Conservation (phyloP, 768 basidiomycete species). For the Sarcodon aspratus region DNA sequence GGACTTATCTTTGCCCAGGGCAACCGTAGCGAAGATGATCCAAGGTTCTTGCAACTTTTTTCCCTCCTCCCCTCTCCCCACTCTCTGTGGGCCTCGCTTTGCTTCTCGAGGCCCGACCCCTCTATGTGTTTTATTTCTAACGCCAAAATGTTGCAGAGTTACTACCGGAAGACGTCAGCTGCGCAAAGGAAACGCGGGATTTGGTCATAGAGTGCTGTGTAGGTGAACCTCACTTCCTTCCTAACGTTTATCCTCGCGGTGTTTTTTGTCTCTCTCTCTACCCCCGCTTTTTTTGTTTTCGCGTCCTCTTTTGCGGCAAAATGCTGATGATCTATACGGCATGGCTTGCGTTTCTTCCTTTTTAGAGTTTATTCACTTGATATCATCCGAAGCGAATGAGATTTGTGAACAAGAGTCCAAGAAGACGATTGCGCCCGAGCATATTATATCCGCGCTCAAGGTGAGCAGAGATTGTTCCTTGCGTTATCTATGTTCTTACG, state of each 20-base stretch:
- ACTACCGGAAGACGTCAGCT: constrained; percentile 76
- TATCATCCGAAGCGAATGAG: constrained; percentile 96
- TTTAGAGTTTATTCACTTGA: constrained; percentile 93
- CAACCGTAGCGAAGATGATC: constrained; percentile 97
- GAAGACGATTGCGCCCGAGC: constrained; percentile 98
- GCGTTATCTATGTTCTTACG: constrained; percentile 8
- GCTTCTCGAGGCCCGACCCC: not conserved
- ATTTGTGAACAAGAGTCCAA: constrained; percentile 97
- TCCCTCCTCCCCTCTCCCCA: constrained; percentile 2
- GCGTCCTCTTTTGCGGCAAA: too few species aligned
- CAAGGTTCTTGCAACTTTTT: constrained; percentile 40
- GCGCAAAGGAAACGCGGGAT: constrained; percentile 95
- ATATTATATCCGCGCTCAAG: constrained; percentile 86
- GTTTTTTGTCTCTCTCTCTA: constrained; percentile 7
- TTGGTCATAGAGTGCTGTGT: constrained; percentile 97
- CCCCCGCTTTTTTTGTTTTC: not conserved
- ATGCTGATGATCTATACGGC: too few species aligned
- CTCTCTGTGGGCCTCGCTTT: not conserved
- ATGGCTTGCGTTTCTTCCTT: constrained; percentile 3
- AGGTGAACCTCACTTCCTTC: constrained; percentile 50
- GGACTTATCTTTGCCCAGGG: constrained; percentile 90
- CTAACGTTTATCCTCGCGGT: not conserved
- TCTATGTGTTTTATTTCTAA: not conserved
- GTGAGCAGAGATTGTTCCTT: constrained; percentile 22
- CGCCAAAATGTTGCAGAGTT: constrained; percentile 47